Percentiles rank a stretch among this genome's conserved stretches.
Evolutionary conservation across 495 filamentous ascomycete species (phyloP).

Genomic region (Clavariopsis aquatica): DNA sequence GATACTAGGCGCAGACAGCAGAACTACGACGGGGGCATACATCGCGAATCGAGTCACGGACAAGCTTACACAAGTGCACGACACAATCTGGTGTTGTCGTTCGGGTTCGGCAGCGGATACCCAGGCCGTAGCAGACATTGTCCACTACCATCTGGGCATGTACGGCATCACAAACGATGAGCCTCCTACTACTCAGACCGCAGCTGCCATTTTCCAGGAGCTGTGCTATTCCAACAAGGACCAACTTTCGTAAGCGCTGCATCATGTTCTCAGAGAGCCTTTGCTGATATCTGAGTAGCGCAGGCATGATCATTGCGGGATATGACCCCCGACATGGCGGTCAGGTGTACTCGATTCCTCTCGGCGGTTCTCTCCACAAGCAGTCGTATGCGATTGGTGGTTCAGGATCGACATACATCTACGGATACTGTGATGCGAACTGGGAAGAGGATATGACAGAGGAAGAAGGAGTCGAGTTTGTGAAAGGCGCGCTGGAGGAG

Average conservation of each 20-base stretch:
- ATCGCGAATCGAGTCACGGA: conserved; percentile 99
- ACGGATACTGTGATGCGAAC: conserved; percentile 95
- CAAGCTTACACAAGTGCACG: conserved; percentile 97
- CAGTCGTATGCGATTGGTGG: conserved; percentile 94
- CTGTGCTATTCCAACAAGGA: conserved; percentile 98
- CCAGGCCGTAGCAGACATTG: conserved; percentile 96
- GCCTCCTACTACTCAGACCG: conserved; percentile 88
- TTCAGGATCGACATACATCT: conserved; percentile 98
- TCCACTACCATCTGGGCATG: conserved; percentile 91
- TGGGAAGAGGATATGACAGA: conserved; percentile 97
- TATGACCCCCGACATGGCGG: conserved; percentile 92
- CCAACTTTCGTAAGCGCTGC: conserved; percentile 63
- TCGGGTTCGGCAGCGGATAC: conserved; percentile 97
- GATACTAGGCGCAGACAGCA: conserved; percentile 92
- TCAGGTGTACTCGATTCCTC: conserved; percentile 93
- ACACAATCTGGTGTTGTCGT: conserved; percentile 99
- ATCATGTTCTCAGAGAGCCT: background rate
- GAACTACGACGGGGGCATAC: conserved; percentile 98
- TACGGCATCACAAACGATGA: conserved; percentile 86
- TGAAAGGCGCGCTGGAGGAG: conserved; percentile 84
- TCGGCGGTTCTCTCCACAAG: conserved; percentile 97
- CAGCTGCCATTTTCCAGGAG: conserved; percentile 94
- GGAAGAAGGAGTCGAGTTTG: conserved; percentile 86
- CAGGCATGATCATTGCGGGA: conserved; percentile 95
- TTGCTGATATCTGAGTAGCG: conserved; percentile 54